Evolutionary conservation across 192 early-diverging fungal species (phyloP).

Genomic region (Coemansia sp.): DNA sequence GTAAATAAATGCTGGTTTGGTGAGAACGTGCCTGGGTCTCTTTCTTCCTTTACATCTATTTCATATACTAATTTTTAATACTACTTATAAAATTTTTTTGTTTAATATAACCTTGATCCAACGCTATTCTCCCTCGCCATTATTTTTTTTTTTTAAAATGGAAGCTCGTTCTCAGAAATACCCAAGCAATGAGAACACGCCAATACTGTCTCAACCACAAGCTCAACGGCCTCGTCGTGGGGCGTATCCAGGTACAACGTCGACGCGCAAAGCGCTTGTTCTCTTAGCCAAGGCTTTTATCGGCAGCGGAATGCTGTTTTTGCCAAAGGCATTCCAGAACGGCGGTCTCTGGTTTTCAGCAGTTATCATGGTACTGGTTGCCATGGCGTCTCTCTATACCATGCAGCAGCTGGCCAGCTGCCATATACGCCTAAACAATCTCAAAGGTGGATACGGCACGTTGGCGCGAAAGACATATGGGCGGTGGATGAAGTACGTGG

Average conservation of each 20-base stretch:
- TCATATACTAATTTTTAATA: too few relatives aligned
- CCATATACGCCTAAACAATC: slow-evolving; percentile 48
- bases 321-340: slow-evolving; percentile 74
- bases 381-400: slow-evolving; percentile 60
- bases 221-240: not conserved
- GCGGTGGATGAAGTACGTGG: slow-evolving; percentile 56
- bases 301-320: slow-evolving; percentile 71
- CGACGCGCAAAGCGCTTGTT: slow-evolving; percentile 70
- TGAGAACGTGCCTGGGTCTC: too few relatives aligned
- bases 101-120: too few relatives aligned
- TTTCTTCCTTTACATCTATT: too few relatives aligned
- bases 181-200: not conserved
- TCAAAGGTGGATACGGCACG: slow-evolving; percentile 60
- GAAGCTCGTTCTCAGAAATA: not conserved
- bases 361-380: slow-evolving; percentile 54
- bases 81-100: too few relatives aligned
- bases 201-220: not conserved
- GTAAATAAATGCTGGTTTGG: too few relatives aligned
- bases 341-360: slow-evolving; percentile 69
- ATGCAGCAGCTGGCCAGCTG: slow-evolving; percentile 67
- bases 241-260: slow-evolving; percentile 40
- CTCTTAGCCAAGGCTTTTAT: slow-evolving; percentile 79
- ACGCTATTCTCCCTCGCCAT: not conserved
- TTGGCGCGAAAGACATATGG: slow-evolving; percentile 67
- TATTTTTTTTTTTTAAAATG: not conserved